Conservation (phyloP, 2,329 filamentous ascomycete genomes). For the Diaporthe amygdali region DNA sequence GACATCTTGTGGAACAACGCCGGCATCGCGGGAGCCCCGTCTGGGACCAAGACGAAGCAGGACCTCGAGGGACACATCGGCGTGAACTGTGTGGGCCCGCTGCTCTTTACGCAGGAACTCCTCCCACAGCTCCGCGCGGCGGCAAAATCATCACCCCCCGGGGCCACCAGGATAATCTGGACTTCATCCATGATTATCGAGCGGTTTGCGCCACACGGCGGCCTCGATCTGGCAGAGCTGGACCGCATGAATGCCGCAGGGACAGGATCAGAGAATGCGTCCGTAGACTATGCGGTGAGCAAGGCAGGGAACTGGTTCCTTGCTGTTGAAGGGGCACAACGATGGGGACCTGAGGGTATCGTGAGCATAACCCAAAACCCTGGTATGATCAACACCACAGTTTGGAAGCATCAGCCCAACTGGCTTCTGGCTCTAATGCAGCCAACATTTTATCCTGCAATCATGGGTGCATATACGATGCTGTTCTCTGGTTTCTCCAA, state of each 20-base stretch:
- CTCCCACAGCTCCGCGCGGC: slow-evolving; percentile 39
- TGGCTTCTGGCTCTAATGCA: slow-evolving; percentile 18
- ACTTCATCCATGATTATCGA: slow-evolving; percentile 29
- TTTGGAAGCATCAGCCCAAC: slow-evolving; percentile 20
- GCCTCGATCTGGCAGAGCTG: slow-evolving; percentile 17
- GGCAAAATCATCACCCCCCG: slow-evolving; percentile 23
- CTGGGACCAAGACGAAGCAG: slow-evolving; percentile 33
- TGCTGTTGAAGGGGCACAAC: slow-evolving; percentile 12
- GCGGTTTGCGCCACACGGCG: slow-evolving; percentile 13
- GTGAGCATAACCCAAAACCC: slow-evolving; percentile 25
- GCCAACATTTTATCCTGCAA: slow-evolving; percentile 7
- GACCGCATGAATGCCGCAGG: slow-evolving; percentile 13
- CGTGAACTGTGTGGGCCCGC: slow-evolving; percentile 39
- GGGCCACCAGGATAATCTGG: slow-evolving; percentile 38
- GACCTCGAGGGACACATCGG: slow-evolving; percentile 40
- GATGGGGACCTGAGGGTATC: slow-evolving; percentile 20
- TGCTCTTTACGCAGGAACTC: slow-evolving; percentile 41
- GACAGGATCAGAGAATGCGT: slow-evolving; percentile 9
- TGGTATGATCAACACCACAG: slow-evolving; percentile 23
- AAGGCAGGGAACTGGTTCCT: slow-evolving; percentile 26
- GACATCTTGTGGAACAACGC: slow-evolving; percentile 51
- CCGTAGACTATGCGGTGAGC: slow-evolving; percentile 19
- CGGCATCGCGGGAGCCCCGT: slow-evolving; percentile 31
- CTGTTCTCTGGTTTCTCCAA: slow-evolving; percentile 15
- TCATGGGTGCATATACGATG: slow-evolving; percentile 24